Conservation (phyloP, 2,329 filamentous ascomycete species). For the Aphanoascus verrucosus region DNA sequence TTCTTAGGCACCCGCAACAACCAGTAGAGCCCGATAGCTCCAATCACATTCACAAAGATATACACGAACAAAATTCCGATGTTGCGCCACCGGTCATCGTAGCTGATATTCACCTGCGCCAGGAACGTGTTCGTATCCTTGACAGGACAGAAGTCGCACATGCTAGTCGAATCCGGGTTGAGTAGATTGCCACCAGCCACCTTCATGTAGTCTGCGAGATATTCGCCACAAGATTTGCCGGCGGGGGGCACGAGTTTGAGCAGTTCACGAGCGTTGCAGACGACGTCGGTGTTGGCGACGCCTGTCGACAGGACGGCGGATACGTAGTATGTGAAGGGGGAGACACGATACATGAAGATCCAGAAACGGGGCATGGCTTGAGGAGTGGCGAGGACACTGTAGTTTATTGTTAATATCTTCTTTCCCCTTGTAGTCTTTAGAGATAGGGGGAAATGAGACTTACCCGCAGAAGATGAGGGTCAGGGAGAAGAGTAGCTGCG, state of each 20-base stretch:
- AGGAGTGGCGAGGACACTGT: slow-evolving; percentile 41
- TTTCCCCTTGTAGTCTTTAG: too few species aligned
- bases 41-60: slow-evolving; percentile 51
- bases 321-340: slow-evolving; percentile 53
- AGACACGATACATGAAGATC: slow-evolving; percentile 65
- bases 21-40: slow-evolving; percentile 53
- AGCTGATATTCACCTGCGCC: slow-evolving; percentile 32
- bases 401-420: background rate
- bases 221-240: slow-evolving; percentile 50
- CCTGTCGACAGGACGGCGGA: slow-evolving; percentile 32
- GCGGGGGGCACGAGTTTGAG: slow-evolving; percentile 40
- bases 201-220: slow-evolving; percentile 35
- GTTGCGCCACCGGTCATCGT: slow-evolving; percentile 52
- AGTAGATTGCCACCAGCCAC: slow-evolving; percentile 31
- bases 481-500: slow-evolving; percentile 50
- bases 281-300: slow-evolving; percentile 22
- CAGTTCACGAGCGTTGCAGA: slow-evolving; percentile 28
- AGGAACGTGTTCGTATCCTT: slow-evolving; percentile 41
- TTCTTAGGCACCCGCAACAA: slow-evolving; percentile 46
- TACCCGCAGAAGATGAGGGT: slow-evolving; percentile 47
- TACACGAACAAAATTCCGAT: slow-evolving; percentile 60
- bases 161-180: slow-evolving; percentile 35
- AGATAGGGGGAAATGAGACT: background rate
- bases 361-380: slow-evolving; percentile 57
- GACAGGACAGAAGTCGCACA: slow-evolving; percentile 43